phyloP scores from a whole-genome alignment of 164 flowering plant species.

The Berberis vulgaris region DNA sequence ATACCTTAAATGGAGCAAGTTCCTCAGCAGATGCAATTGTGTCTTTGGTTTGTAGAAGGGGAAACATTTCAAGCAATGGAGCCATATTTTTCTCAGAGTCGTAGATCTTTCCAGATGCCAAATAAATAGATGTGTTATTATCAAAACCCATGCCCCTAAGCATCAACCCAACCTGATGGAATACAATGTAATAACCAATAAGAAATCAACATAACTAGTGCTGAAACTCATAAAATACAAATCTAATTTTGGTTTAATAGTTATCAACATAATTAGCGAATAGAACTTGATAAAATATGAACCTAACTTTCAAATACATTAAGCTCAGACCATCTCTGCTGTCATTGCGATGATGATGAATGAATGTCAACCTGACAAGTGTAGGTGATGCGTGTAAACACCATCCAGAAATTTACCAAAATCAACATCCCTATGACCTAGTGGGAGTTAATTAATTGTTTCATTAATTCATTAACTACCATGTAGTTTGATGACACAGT shows the following conservation, averaged over 20 bases:
- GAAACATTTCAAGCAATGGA: conserved; percentile 87
- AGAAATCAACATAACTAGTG: background rate
- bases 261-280: background rate
- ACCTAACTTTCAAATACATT: background rate
- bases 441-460: too few species aligned
- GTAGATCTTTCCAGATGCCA: conserved; percentile 94
- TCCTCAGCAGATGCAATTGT: conserved; percentile 66
- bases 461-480: too few species aligned
- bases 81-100: conserved; percentile 72
- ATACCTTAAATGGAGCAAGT: conserved; percentile 72
- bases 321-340: too few species aligned
- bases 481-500: too few species aligned
- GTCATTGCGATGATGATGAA: too few species aligned
- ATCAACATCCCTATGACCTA: too few species aligned
- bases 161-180: conserved; percentile 86
- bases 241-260: background rate
- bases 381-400: too few species aligned
- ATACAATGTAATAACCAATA: background rate
- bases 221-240: background rate
- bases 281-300: background rate
- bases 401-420: too few species aligned
- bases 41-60: conserved; percentile 73
- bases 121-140: conserved; percentile 65
- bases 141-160: conserved; percentile 98
- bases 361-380: too few species aligned